Evolutionary conservation across 441 rosid genomes (phyloP).

Genomic region (Pelargonium fulgidum): DNA sequence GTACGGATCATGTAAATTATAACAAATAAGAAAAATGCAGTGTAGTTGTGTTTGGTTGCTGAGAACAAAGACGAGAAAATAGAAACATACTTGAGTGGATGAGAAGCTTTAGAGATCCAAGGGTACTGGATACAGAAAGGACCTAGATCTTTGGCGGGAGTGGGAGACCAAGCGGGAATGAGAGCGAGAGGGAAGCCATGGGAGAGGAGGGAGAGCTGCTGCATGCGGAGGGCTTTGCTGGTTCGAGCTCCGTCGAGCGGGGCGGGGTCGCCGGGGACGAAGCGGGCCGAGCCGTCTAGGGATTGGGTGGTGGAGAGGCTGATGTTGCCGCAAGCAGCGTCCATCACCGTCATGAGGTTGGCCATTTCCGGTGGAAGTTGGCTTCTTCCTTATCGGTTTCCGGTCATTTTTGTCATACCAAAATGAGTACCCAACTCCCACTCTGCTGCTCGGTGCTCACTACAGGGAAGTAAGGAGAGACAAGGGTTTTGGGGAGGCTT

Average conservation of each 20-base stretch:
- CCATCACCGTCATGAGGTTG: conserved; percentile 62
- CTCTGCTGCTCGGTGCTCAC: no score
- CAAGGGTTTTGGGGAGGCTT: no score
- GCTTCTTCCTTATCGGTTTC: no score
- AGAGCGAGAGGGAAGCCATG: conserved; percentile 70
- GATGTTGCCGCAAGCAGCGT: conserved; percentile 72
- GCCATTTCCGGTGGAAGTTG: conserved; percentile 39
- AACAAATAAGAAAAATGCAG: not conserved
- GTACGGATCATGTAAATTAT: not conserved
- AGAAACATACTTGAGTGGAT: not conserved
- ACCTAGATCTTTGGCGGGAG: conserved; percentile 43
- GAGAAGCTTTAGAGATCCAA: not conserved
- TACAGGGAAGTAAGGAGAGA: no score
- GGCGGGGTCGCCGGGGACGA: conserved; percentile 66
- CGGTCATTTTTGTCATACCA: no score
- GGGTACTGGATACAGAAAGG: conserved; percentile 56
- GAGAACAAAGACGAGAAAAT: not conserved
- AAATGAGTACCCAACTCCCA: no score
- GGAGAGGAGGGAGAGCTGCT: conserved; percentile 61
- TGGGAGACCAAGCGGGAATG: conserved; percentile 59
- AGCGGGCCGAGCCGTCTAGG: conserved; percentile 56
- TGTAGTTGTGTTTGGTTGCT: not conserved
- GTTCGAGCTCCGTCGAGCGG: conserved; percentile 60
- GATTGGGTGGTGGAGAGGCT: conserved; percentile 50
- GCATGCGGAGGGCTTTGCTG: conserved; percentile 66